These are phyloP conservation scores for Melianthus villosus DNA, from an alignment of 441 rosid genomes.

Conservation along the genomic window DNA sequence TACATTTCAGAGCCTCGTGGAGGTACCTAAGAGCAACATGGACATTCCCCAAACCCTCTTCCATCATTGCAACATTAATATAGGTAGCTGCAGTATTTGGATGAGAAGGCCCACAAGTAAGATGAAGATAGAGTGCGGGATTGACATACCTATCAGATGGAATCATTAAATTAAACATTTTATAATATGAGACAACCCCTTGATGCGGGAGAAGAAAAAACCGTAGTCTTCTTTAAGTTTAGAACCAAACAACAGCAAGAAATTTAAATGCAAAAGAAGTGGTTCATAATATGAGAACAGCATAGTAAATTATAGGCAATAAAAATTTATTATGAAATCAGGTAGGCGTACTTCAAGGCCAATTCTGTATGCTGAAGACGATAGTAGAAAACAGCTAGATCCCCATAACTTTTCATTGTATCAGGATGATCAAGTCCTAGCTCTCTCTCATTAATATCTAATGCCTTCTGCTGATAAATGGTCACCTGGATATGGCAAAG, in stretches of 20 bases:
- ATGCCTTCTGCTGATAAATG: conserved; percentile 66
- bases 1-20: conserved; percentile 73
- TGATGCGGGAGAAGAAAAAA: too few species aligned
- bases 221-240: too few species aligned
- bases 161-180: conserved; percentile 8
- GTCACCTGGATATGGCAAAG: conserved; percentile 45
- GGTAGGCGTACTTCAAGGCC: conserved; percentile 56
- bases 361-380: conserved; percentile 79
- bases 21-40: conserved; percentile 64
- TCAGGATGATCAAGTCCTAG: conserved; percentile 84
- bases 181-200: too few species aligned
- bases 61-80: conserved; percentile 80
- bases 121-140: conserved; percentile 62
- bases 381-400: conserved; percentile 69
- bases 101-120: conserved; percentile 66
- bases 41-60: conserved; percentile 68
- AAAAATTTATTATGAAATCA: conserved; percentile 10
- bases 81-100: conserved; percentile 77
- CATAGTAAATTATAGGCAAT: too few species aligned
- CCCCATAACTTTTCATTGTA: conserved; percentile 79
- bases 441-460: conserved; percentile 75
- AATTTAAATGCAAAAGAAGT: too few species aligned
- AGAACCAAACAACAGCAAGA: too few species aligned
- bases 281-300: too few species aligned
- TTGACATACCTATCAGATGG: conserved; percentile 42